Evolutionary conservation across 1,139 yeast species (phyloP).

Genomic region (Diutina scorzettiae): DNA sequence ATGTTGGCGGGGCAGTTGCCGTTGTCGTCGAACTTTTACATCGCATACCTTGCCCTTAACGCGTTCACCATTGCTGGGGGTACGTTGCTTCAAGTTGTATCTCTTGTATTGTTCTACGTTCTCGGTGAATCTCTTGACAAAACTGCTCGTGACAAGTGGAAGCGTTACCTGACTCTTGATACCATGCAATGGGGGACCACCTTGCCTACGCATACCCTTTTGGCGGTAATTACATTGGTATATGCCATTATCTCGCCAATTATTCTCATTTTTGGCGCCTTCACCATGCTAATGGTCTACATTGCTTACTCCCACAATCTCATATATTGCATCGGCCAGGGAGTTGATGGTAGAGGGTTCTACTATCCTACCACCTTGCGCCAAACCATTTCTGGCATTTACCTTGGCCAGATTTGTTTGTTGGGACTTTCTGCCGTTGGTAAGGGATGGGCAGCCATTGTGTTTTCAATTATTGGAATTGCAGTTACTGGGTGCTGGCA

Average conservation of each 20-base stretch:
- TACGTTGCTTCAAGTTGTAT: conserved; percentile 64
- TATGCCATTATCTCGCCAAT: conserved; percentile 49
- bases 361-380: conserved; percentile 81
- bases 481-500: conserved; percentile 60
- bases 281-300: conserved; percentile 61
- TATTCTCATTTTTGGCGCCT: conserved; percentile 53
- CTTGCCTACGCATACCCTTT: conserved; percentile 74
- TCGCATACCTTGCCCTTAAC: conserved; percentile 62
- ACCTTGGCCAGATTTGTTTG: conserved; percentile 75
- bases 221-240: conserved; percentile 69
- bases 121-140: conserved; percentile 60
- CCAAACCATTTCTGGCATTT: conserved; percentile 81
- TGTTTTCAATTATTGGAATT: conserved; percentile 54
- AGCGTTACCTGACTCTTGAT: conserved; percentile 51
- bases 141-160: conserved; percentile 84
- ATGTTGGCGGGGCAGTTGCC: conserved; percentile 70
- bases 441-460: conserved; percentile 92
- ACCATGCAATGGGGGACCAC: conserved; percentile 76
- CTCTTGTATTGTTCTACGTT: conserved; percentile 56
- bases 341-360: conserved; percentile 70
- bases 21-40: conserved; percentile 77
- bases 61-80: conserved; percentile 79
- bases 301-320: conserved; percentile 73
- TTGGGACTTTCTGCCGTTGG: conserved; percentile 82
- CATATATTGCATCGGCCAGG: conserved; percentile 49